Base-by-base conservation (phyloP, 2,329 filamentous ascomycete species). In the Alternaria sp. region DNA sequence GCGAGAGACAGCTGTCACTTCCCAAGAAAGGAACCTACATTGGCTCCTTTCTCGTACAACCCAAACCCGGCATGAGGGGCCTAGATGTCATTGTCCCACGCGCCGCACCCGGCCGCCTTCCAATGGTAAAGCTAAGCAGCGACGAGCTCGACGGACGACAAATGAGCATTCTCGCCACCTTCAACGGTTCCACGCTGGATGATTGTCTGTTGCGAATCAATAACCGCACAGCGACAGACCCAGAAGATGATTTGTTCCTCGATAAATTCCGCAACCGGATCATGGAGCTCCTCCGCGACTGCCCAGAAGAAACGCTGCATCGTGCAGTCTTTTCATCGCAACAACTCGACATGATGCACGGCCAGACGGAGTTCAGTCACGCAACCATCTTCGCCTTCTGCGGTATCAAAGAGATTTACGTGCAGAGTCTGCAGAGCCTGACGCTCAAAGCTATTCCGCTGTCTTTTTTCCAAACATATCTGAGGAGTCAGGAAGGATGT, bases 61-160 rank as follows among this genome's bases (percentile, higher is more conserved):
- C 80, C 69, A 76, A 74, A 72, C 67, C 76, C 58, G 65, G 73
- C 63, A 69, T 80, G 65, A 65, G 64, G 54, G 81, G 70, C 58
- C 79, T 83, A 53, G 80, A 83, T 49, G 75, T 84, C 11, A 78
- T 81, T 20, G 81, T 83, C 14, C 77, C 78, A 12, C 76, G 75
- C 43, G 62, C 71, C 1, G 68, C 72, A 48, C 80, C 79, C n/a
- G 75, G 80, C 54, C 77, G 79, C 28, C 63, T 84, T 20, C 82
- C 82, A 0, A 81, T 81, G 66, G 80, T 82, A 4, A 75, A 81
- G 54, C 62, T 84, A 63, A 34, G 63, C 60, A 20, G 71, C 57
- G 46, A 74, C 66, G 57, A 73, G 70, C 54, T 76, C 53, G 59
- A 72, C 64, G 60, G 41, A 53, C 51, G 61, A 51, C 57, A 78